Base-by-base conservation (phyloP, 2,329 filamentous ascomycete genomes). In the Phoma herbarum region DNA sequence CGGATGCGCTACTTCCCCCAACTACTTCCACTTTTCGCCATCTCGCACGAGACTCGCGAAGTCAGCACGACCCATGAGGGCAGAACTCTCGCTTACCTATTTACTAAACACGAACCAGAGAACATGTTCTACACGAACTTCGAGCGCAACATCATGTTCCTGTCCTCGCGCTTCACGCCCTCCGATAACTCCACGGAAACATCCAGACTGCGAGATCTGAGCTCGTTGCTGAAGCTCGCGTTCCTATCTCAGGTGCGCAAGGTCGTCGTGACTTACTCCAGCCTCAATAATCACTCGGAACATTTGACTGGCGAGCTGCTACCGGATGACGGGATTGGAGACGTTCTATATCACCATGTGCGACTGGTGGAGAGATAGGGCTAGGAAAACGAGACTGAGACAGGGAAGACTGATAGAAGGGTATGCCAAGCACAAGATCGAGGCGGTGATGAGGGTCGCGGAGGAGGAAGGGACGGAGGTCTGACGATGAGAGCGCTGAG, bases 301-400 rank as follows among this genome's bases (percentile, higher is more conserved):
- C 20, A 14, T 11, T 35, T 16, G 14, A 29, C 39, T 8, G 50
- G 41, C 6, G 31, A n/a, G 29, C 31, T 22, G 7, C 18, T 52
- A n/a, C 11, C 28, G 11, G 23, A 52, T 10, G 45, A 20, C 12
- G 3, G 16, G 18, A 0, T 51, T 62, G 4, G 60, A 65, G 43
- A 53, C 41, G n/a, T 25, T 65, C 37, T 65, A 59, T 50, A 25
- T 65, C 14, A 57, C 50, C 6, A 62, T 63, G 54, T 49, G 56
- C 16, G 63, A 66, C 45, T 45, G 18, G 37, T 61, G 51, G 43
- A 54, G 52, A 18, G 23, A 48, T 14, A 18, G 22, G 12, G 18
- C 14, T 22, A 28, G 48, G 8, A 48, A 20, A 28, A 42, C 16
- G 29, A 26, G 28, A n/a, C 7, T 39, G 29, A 20, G 18, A 2